phyloP scores from a whole-genome alignment of 2,329 filamentous ascomycete genomes.

The Calonectria pseudoreteaudii region DNA sequence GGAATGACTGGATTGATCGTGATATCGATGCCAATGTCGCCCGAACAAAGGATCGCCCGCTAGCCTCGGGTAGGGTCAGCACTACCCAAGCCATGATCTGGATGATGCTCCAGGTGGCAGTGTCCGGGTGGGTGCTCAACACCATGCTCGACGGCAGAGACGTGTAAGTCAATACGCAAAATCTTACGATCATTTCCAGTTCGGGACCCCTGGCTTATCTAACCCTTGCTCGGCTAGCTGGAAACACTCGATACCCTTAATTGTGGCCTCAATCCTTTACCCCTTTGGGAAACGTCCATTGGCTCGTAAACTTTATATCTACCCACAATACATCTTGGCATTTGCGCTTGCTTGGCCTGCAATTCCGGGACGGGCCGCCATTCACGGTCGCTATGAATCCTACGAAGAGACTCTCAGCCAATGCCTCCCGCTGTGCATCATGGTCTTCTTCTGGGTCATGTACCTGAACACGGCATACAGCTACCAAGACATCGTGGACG shows the following conservation, averaged over 20 bases:
- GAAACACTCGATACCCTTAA: constrained; percentile 34
- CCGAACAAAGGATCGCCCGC: constrained; percentile 44
- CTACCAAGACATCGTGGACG: constrained; percentile 40
- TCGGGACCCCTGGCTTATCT: neutral
- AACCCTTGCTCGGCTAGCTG: constrained; percentile 28
- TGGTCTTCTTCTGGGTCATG: constrained; percentile 43
- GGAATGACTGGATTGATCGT: constrained; percentile 46
- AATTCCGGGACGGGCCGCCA: constrained; percentile 35
- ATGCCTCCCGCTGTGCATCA: constrained; percentile 39
- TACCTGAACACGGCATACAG: constrained; percentile 42
- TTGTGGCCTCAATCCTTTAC: constrained; percentile 34
- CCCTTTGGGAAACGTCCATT: constrained; percentile 38
- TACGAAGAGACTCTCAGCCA: constrained; percentile 29
- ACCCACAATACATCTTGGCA: constrained; percentile 40
- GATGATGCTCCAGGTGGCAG: constrained; percentile 1
- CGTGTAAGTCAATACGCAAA: neutral
- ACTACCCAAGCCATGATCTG: constrained; percentile 33
- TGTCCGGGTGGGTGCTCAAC: neutral
- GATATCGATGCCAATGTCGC: constrained; percentile 43
- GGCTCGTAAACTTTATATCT: constrained; percentile 32
- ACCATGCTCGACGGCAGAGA: neutral
- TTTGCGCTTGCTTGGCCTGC: constrained; percentile 40
- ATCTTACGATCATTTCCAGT: neutral
- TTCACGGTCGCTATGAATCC: constrained; percentile 30
- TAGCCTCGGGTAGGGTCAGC: constrained; percentile 39